Base-by-base conservation (phyloP, 192 early-diverging fungal species). In the Dimargaris xerosporica region DNA sequence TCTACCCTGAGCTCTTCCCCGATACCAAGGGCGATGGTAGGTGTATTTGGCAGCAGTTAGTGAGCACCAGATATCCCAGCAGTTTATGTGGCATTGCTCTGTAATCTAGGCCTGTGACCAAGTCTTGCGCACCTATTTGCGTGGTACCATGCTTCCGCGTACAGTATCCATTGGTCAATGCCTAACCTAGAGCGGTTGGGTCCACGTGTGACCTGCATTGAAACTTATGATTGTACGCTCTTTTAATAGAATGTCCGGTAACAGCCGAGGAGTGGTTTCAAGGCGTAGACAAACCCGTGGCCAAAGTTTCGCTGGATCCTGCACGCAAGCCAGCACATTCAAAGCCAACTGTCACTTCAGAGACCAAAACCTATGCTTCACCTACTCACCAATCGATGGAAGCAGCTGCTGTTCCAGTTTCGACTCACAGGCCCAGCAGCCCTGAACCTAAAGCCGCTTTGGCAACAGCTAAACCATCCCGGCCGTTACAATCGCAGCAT, bases 1-100 rank as follows among this genome's bases (percentile, higher is more conserved):
- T 91, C 62, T 87, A 93, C 64, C 65, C 69, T 15, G 93, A 96
- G 52, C 66, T 96, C 16, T 96, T 85, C 65, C 93, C 93, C 23
- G 86, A 90, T 19, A 91, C 93, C 16, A 79, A 83, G 30, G 78
- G 71, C 59, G 63, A 66, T 42, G 17, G 75, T 9, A 74, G 82
- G 34, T 39, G 34, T 39, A 5, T 7, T 39, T 39, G 34, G 7
- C 34, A 39, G 7, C 34, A 39, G 34, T 7, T 39, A 39, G 7
- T 39, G 34, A 39, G 34, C 34, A 39, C 34, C 7, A 7, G 2
- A 39, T 39, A 39, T 2, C 34, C 34, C 34, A 39, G 34, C 34
- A 5, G 2, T 39, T 39, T 7, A 5, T 39, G 34, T 39, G 34
- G 34, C 7, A 39, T 39, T 39, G 34, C 34, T 39, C 7, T 39